Percentiles rank a stretch among this genome's conserved stretches.
phyloP scores from a whole-genome alignment of 805 yeast genomes.

The Sugiyamaella floridensis region DNA sequence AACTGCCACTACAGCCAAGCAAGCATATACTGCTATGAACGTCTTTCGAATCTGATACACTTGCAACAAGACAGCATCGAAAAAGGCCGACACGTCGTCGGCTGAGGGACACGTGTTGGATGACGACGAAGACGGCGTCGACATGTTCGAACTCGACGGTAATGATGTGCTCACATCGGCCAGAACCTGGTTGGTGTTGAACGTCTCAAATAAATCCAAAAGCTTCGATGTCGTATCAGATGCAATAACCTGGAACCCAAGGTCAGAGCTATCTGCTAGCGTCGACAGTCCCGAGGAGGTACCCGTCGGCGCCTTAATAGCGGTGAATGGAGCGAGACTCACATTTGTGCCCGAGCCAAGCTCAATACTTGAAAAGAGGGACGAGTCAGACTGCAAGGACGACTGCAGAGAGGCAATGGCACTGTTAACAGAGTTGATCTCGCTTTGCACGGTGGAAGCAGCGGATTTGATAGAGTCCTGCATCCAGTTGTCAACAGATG shows the following conservation, averaged over 20 bases:
- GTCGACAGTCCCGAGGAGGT: conserved; percentile 2
- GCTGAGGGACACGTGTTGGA: background rate
- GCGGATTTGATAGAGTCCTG: conserved; percentile 1
- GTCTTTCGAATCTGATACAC: conserved; percentile 5
- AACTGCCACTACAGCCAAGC: conserved; percentile 9
- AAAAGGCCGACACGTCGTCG: background rate
- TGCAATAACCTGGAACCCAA: conserved; percentile 4
- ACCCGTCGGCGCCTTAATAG: conserved; percentile 6
- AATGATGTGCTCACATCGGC: conserved; percentile 4
- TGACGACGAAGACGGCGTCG: conserved; percentile 2
- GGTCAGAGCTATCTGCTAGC: background rate
- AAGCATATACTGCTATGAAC: conserved; percentile 4
- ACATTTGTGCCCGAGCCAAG: conserved; percentile 4
- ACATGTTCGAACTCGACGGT: background rate
- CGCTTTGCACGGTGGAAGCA: conserved; percentile 2
- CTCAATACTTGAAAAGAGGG: conserved; percentile 6
- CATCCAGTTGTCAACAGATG: conserved; percentile 3
- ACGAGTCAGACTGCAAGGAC: background rate
- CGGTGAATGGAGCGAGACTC: conserved; percentile 5
- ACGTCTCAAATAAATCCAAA: background rate
- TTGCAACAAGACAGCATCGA: background rate
- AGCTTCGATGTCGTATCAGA: background rate
- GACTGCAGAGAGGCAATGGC: conserved; percentile 9
- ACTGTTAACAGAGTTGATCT: conserved; percentile 9
- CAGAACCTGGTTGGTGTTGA: conserved; percentile 4